These are phyloP conservation scores for Paraphaeosphaeria minitans DNA, from an alignment of 2,329 filamentous ascomycete genomes.

Conservation along the genomic window DNA sequence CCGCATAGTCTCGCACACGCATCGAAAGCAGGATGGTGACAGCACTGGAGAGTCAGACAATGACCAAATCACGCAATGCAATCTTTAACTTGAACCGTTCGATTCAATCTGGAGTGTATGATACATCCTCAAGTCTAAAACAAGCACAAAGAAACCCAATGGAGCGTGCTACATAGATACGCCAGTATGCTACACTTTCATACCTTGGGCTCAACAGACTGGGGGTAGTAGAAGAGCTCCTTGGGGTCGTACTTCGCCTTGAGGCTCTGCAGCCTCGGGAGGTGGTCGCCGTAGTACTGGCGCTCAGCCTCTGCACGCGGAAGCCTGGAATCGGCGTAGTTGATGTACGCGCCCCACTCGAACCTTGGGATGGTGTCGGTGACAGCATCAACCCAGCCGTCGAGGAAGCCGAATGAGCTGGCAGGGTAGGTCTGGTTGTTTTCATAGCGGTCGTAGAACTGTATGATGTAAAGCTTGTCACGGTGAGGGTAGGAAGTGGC, in stretches of 20 bases:
- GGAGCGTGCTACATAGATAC: background rate
- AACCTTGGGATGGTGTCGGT: slow-evolving; percentile 23
- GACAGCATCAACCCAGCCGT: slow-evolving; percentile 43
- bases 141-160: slow-evolving; percentile 1
- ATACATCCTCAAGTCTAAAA: slow-evolving; percentile 3
- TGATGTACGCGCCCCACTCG: slow-evolving; percentile 53
- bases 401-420: slow-evolving; percentile 40
- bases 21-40: background rate
- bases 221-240: slow-evolving; percentile 18
- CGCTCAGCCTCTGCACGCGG: slow-evolving; percentile 47
- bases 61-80: background rate
- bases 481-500: slow-evolving; percentile 21
- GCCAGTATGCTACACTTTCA: background rate
- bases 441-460: slow-evolving; percentile 22
- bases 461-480: slow-evolving; percentile 16
- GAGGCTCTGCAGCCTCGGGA: slow-evolving; percentile 30
- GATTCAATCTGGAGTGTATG: background rate
- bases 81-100: background rate
- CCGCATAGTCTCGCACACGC: too few species aligned
- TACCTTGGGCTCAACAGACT: slow-evolving; percentile 14
- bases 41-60: background rate
- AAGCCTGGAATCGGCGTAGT: slow-evolving; percentile 55
- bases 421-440: slow-evolving; percentile 33
- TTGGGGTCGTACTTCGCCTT: slow-evolving; percentile 43
- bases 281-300: slow-evolving; percentile 49